These are phyloP conservation scores for Ulota crispa DNA, from an alignment of 225 moss, liverwort and hornwort genomes.

Conservation along the genomic window DNA sequence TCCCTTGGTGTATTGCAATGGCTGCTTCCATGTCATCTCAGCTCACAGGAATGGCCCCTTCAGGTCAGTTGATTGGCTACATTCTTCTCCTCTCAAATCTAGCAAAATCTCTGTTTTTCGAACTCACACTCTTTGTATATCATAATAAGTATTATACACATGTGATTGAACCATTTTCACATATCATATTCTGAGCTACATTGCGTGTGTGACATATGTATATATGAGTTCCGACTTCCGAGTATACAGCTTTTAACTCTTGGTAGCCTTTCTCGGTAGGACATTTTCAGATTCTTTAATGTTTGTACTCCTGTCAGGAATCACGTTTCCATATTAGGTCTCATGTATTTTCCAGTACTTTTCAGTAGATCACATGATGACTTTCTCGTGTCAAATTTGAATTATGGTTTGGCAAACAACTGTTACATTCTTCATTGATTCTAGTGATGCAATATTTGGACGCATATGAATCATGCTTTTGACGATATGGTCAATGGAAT, in stretches of 20 bases:
- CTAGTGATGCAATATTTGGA: no score
- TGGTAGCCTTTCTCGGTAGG: background rate
- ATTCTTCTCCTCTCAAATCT: background rate
- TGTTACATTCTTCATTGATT: no score
- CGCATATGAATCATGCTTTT: no score
- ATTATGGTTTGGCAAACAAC: no score
- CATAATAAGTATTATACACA: background rate
- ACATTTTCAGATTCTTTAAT: background rate
- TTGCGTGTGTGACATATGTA: background rate
- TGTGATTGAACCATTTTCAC: background rate
- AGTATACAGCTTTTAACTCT: background rate
- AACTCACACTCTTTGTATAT: background rate
- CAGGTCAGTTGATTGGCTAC: constrained; percentile 9
- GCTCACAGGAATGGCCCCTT: constrained; percentile 51
- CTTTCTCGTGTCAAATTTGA: no score
- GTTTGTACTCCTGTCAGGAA: no score
- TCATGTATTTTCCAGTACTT: no score
- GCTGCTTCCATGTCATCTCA: constrained; percentile 53
- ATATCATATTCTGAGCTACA: background rate
- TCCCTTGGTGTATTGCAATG: constrained; percentile 51
- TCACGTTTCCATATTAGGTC: no score
- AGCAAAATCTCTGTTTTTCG: background rate
- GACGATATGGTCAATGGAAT: no score
- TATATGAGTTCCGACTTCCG: no score
- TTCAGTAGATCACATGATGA: no score